These are phyloP conservation scores for Botrytis porri DNA, from an alignment of 2,329 filamentous ascomycete species.

Conservation along the genomic window DNA sequence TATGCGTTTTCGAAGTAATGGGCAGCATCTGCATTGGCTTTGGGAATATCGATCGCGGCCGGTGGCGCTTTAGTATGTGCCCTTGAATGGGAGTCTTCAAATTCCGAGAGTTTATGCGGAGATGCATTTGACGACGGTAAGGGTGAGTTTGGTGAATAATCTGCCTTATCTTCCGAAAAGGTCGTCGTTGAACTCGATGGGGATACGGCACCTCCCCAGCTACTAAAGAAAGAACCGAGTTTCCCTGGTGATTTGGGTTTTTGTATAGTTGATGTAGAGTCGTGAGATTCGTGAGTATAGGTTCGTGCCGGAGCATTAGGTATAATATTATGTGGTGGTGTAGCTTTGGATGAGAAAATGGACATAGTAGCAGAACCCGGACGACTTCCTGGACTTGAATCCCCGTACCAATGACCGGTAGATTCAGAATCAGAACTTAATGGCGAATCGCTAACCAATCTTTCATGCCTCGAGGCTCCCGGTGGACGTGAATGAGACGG, in stretches of 20 bases:
- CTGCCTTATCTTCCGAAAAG: constrained; percentile 50
- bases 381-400: constrained; percentile 31
- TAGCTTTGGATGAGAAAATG: constrained; percentile 37
- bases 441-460: constrained; percentile 34
- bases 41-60: constrained; percentile 37
- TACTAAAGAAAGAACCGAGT: constrained; percentile 64
- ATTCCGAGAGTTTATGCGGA: constrained; percentile 38
- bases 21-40: constrained; percentile 43
- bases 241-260: constrained; percentile 53
- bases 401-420: constrained; percentile 34
- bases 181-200: constrained; percentile 59
- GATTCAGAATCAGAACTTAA: constrained; percentile 34
- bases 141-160: constrained; percentile 58
- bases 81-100: constrained; percentile 30
- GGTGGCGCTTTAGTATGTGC: constrained; percentile 39
- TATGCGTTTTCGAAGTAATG: constrained; percentile 36
- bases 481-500: constrained; percentile 26
- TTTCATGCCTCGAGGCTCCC: constrained; percentile 34
- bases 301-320: constrained; percentile 28
- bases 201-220: constrained; percentile 57
- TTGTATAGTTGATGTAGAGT: constrained; percentile 32
- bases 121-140: constrained; percentile 52
- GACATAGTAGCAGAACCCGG: constrained; percentile 37
- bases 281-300: constrained; percentile 33
- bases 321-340: constrained; percentile 35